Evolutionary conservation across 805 yeast genomes (phyloP).

Genomic region (Nakazawaea populi): DNA sequence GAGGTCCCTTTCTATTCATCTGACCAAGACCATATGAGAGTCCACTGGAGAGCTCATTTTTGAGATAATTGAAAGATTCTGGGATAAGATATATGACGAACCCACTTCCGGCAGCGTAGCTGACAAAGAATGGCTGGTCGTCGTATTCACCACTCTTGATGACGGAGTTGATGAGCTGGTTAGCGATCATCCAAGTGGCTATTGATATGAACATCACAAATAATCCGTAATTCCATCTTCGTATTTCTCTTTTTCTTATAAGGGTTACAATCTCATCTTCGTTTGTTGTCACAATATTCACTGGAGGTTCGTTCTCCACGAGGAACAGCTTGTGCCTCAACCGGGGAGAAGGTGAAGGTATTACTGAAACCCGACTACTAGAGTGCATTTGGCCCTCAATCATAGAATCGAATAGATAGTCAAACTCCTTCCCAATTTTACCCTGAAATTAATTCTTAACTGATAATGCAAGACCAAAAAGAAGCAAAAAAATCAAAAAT

Average conservation of each 20-base stretch:
- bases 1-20: background rate
- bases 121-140: conserved; percentile 41
- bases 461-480: too few relatives aligned
- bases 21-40: background rate
- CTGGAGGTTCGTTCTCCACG: too few relatives aligned
- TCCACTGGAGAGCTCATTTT: background rate
- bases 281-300: background rate
- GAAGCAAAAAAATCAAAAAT: background rate
- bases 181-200: conserved; percentile 41
- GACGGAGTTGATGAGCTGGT: conserved; percentile 43
- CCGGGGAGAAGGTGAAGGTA: background rate
- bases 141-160: conserved; percentile 40
- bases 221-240: conserved; percentile 39
- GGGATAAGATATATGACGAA: conserved; percentile 41
- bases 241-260: conserved; percentile 34
- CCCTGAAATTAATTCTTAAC: too few relatives aligned
- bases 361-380: background rate
- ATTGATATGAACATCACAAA: conserved; percentile 35
- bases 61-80: conserved; percentile 15
- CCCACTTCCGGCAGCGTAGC: conserved; percentile 42
- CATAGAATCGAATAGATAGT: too few relatives aligned
- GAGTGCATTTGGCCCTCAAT: background rate
- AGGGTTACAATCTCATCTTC: conserved; percentile 10
- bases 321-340: too few relatives aligned
- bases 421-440: too few relatives aligned